Evolutionary conservation across 352 stramenopile species (phyloP), one percentile per base, ranked within the genome.

Genomic region (Thalassiosira exigua): DNA sequence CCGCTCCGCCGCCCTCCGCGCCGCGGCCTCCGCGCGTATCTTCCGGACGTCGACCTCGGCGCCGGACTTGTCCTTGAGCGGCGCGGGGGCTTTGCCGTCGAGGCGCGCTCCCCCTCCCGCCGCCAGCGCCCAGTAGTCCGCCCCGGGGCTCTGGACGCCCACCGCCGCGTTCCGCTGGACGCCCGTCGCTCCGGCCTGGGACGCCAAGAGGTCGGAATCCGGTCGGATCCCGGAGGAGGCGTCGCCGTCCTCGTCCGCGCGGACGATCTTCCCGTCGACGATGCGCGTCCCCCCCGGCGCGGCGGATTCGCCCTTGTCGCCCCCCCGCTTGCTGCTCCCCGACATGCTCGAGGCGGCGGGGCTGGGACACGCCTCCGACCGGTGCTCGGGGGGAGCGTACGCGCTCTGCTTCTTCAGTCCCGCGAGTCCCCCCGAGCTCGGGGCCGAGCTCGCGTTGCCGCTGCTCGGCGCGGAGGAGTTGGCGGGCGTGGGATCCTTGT

Each of bases 101-200:
- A 94, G 71, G 33, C 89, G 64, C 21, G 81, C 73, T 39, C 86
- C 88, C 57, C 82, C 79, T 36, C 87, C 89, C 22, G 75, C 81
- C 70, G 82, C 81, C 11, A 94, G 56, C 17, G 89, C 89, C 89
- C 89, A 94, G 78, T 93, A 94, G 60, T 92, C 82, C 11, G 90
- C 57, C 51, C 77, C 66, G 0, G 89, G 87, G 32, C 73, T 82
- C 56, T 80, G 53, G 21, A 86, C 71, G 2, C 79, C 65, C 72
- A 94, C 89, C 22, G 87, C 87, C 5, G 85, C 82, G 79, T 94
- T 94, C 14, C 22, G 73, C 77, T 94, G 89, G 17, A 93, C 86
- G 39, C 89, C 89, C 9, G 89, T 94, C 0, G 75, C 48, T 69
- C 89, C 89, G 11, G 78, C 80, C 61, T 79, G 61, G 22, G 86